phyloP scores from a whole-genome alignment of 768 basidiomycete species.

The Auriscalpium vulgare region DNA sequence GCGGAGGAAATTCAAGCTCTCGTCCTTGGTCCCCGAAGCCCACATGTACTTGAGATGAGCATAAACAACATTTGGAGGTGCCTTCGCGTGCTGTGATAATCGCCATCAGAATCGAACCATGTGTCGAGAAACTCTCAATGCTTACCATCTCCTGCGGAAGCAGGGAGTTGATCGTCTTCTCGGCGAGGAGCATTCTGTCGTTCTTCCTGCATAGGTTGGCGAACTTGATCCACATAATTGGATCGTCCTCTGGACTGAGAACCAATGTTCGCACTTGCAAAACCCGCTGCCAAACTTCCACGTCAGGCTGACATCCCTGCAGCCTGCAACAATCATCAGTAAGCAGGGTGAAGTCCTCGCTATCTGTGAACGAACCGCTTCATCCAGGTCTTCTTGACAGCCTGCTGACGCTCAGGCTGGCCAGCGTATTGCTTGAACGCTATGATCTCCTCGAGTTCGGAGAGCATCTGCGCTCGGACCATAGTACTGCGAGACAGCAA shows the following conservation, averaged over 20 bases:
- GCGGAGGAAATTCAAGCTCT: conserved; percentile 76
- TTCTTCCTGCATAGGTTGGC: conserved; percentile 95
- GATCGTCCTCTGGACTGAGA: conserved; percentile 87
- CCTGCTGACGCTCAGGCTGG: conserved; percentile 85
- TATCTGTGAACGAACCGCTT: conserved; percentile 51
- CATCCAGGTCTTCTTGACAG: conserved; percentile 95
- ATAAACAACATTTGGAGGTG: conserved; percentile 93
- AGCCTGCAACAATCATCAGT: conserved; percentile 40
- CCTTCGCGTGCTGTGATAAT: conserved; percentile 42
- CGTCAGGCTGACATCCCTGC: conserved; percentile 94
- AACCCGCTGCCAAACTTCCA: conserved; percentile 98
- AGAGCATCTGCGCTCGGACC: conserved; percentile 97
- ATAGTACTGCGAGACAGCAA: conserved; percentile 52
- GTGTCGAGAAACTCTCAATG: neutral
- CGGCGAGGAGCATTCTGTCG: conserved; percentile 88
- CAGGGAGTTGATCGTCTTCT: conserved; percentile 93
- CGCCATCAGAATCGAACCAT: neutral
- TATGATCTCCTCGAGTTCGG: conserved; percentile 97
- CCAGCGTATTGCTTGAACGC: conserved; percentile 90
- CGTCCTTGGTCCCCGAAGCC: conserved; percentile 73
- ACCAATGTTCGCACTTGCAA: conserved; percentile 93
- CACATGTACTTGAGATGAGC: conserved; percentile 94
- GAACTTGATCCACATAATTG: conserved; percentile 98
- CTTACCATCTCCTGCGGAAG: conserved; percentile 64
- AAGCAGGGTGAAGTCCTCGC: neutral